Evolutionary conservation across 371 early-diverging fungal species (phyloP), one percentile per base, ranked within the genome.

Genomic region (Vairimorpha ceranae): DNA sequence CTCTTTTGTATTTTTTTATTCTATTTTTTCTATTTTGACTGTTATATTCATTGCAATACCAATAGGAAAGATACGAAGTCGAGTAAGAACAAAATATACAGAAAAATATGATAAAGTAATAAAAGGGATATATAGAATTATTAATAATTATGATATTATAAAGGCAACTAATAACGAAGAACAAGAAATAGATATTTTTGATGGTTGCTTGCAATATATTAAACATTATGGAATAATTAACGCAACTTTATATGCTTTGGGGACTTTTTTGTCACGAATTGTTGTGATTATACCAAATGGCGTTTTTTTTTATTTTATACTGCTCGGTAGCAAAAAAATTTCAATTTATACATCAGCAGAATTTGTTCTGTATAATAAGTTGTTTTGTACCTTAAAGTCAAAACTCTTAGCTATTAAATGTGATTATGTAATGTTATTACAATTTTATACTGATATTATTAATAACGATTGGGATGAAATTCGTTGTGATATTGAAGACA

Each of bases 121-220:
- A 6, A 54, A 25, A 41, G 38, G 54, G 1, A 59, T 75, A 1
- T 46, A 66, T 56, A 78, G 79, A 45, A 80, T 56, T 25, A 52
- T 82, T 25, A 29, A 35, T 25, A 82, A 82, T 61, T 82, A 76
- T 48, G 78, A 80, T 14, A 51, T 64, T 8, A 71, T 82, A 33
- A 74, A 72, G 51, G 52, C 80, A 41, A 79, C 60, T 69, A 78
- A 78, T n/a, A 72, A 72, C 7, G 77, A 80, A 66, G 54, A 61
- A 10, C 43, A 54, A 8, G 83, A 80, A 30, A 19, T 60, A 32
- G 19, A 66, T 3, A 65, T 19, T 27, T 79, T 72, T 23, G 58
- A 74, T 60, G 30, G 41, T 23, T 48, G 25, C 12, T 30, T 80
- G 2, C 61, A 52, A 23, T 46, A 69, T 23, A n/a, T 65, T 25